These are phyloP conservation scores for Trichoderma erinaceum DNA, from an alignment of 495 filamentous ascomycete species.

Conservation along the genomic window DNA sequence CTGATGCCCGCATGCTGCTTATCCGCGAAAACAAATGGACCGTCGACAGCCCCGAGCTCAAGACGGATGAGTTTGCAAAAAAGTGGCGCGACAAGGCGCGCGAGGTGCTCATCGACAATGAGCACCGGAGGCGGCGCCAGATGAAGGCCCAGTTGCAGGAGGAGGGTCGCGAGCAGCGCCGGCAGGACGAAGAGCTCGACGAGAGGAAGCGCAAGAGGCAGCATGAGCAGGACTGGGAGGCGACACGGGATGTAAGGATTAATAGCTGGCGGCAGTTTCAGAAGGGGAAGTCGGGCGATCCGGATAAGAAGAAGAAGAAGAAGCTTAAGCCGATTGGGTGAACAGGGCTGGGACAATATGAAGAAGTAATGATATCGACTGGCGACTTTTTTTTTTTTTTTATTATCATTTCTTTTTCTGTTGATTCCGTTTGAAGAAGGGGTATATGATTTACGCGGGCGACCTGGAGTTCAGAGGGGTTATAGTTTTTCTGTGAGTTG, in stretches of 20 bases:
- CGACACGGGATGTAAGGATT: conserved; percentile 84
- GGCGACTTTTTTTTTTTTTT: background rate
- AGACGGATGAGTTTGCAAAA: conserved; percentile 68
- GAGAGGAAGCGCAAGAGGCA: conserved; percentile 88
- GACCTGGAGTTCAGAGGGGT: background rate
- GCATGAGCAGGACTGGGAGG: conserved; percentile 89
- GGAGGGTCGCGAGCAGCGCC: conserved; percentile 85
- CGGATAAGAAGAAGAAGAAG: conserved; percentile 90
- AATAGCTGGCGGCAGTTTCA: conserved; percentile 92
- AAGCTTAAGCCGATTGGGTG: conserved; percentile 61
- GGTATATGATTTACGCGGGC: background rate
- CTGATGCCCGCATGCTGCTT: conserved; percentile 87
- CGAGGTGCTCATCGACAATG: conserved; percentile 86
- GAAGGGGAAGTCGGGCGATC: conserved; percentile 53
- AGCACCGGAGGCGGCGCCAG: conserved; percentile 76
- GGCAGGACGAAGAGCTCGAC: conserved; percentile 80
- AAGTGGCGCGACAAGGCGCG: conserved; percentile 92
- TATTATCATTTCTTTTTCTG: background rate
- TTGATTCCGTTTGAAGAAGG: background rate
- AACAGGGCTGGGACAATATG: conserved; percentile 15
- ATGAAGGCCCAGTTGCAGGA: conserved; percentile 93
- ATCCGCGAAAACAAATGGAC: conserved; percentile 93
- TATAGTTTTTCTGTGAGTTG: background rate
- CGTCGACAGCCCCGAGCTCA: conserved; percentile 77
- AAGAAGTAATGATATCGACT: background rate